Base-by-base conservation (phyloP, 495 filamentous ascomycete species). In the Parmelia sp. region DNA sequence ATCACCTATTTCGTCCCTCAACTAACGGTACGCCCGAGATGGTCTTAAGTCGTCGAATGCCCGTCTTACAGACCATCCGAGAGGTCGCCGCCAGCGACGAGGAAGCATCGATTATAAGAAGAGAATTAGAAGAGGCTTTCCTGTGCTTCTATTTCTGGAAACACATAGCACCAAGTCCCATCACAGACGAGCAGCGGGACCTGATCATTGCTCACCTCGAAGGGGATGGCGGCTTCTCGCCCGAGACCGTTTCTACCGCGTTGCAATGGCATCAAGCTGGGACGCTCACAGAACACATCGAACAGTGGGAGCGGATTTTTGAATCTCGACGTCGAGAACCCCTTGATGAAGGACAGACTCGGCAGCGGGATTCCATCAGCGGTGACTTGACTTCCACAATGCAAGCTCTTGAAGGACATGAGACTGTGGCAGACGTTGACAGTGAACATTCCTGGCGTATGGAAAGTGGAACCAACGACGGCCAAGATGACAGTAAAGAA, bases 71-170 rank as follows among this genome's bases (percentile, higher is more conserved):
- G 17, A 76, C 80, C 60, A 70, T 82, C 55, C 78, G 77, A 76
- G 74, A 75, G 61, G 73, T 78, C 58, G 76, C 76, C 12, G 75
- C 79, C 19, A 73, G 72, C 4, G 57, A 71, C 23, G 74, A 70
- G 57, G 76, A 80, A 66, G 80, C 80, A 23, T 75, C 77, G 66
- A 73, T 74, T 63, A 77, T 80, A 71, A 77, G 78, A 45, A 73
- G 79, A 65, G 79, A 80, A 75, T 78, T 82, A 75, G 80, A 82
- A 60, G 77, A 78, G 45, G 76, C 76, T 1, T 80, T 82, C 64
- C 67, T 82, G 31, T 76, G 79, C 62, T 78, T 78, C 4, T 82
- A 81, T 45, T 73, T 82, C 59, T 78, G 79, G 1, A 66, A 78
- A 36, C 76, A 81, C 36, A 76, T 82, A 31, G 76, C 80, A 2